A percentile compares a stretch with the other conserved stretches of the same genome.
phyloP scores from a whole-genome alignment of 805 yeast species.

The Wickerhamiella sergipiensis region DNA sequence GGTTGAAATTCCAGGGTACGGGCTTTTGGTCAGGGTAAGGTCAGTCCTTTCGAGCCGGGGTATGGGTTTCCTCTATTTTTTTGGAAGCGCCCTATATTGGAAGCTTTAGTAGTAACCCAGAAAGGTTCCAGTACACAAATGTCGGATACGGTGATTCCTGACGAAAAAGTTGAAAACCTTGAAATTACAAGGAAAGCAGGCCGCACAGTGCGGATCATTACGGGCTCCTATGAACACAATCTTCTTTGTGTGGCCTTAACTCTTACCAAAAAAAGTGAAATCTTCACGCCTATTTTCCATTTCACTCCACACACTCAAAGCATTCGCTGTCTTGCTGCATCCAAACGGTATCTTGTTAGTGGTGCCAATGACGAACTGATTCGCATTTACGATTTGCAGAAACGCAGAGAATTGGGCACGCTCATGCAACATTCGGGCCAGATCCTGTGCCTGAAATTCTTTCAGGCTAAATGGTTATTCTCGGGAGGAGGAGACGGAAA shows the following conservation, averaged over 20 bases:
- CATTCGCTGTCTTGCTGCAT: conserved; percentile 70
- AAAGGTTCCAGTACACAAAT: background rate
- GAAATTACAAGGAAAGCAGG: conserved; percentile 3
- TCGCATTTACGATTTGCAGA: conserved; percentile 84
- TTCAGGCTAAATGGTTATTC: conserved; percentile 58
- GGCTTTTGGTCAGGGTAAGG: too few relatives aligned
- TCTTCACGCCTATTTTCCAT: conserved; percentile 89
- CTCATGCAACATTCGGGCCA: conserved; percentile 82
- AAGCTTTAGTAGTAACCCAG: too few relatives aligned
- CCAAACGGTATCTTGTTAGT: conserved; percentile 74
- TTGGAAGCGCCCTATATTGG: too few relatives aligned
- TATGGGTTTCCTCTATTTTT: too few relatives aligned
- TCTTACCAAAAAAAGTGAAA: conserved; percentile 29
- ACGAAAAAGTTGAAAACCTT: conserved; percentile 2
- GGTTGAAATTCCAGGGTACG: background rate
- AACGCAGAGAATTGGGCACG: conserved; percentile 86
- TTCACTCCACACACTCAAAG: conserved; percentile 89
- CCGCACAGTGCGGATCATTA: conserved; percentile 51
- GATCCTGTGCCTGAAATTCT: conserved; percentile 59
- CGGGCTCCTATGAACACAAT: conserved; percentile 94
- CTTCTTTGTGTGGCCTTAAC: conserved; percentile 68
- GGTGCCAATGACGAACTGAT: conserved; percentile 96
- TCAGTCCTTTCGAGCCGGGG: background rate
- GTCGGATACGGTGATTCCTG: conserved; percentile 1
- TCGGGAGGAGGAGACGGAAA: conserved; percentile 87